Percentiles rank a stretch among this genome's conserved stretches.
These are phyloP conservation scores for Colletotrichum lupini DNA, from an alignment of 2,329 filamentous ascomycete genomes.

Conservation along the genomic window DNA sequence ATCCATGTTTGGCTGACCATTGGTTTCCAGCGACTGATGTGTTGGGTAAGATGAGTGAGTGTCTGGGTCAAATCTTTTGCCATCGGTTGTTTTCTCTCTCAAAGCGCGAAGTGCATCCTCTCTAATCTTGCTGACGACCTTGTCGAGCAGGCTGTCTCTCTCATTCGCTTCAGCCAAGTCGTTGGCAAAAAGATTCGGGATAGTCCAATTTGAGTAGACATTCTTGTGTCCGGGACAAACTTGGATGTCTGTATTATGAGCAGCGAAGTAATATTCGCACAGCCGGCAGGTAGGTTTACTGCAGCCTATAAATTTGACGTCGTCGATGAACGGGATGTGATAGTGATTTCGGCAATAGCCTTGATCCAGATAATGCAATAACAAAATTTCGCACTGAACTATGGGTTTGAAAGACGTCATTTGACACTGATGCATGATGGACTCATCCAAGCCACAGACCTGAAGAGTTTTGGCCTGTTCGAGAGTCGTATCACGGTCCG, in stretches of 20 bases:
- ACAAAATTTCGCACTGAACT: slow-evolving; percentile 35
- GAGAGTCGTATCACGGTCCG: not conserved
- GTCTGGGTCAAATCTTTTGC: slow-evolving; percentile 16
- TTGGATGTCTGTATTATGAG: slow-evolving; percentile 20
- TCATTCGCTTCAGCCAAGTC: not conserved
- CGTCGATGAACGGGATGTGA: slow-evolving; percentile 19
- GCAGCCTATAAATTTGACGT: slow-evolving; percentile 37
- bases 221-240: slow-evolving; percentile 36
- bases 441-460: not conserved
- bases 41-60: slow-evolving; percentile 13
- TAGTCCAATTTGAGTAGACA: slow-evolving; percentile 34
- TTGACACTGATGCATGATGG: not conserved
- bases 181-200: slow-evolving; percentile 27
- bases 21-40: not conserved
- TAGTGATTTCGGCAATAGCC: not conserved
- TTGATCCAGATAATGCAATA: slow-evolving; percentile 20
- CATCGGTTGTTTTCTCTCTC: slow-evolving; percentile 12
- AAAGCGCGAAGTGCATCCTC: slow-evolving; percentile 5
- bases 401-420: slow-evolving; percentile 13
- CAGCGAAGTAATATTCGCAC: slow-evolving; percentile 38
- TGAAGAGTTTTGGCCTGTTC: not conserved
- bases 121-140: slow-evolving; percentile 2
- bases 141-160: slow-evolving; percentile 1
- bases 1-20: not conserved
- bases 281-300: slow-evolving; percentile 40